These are phyloP conservation scores for Aspergillus carlsbadensis DNA, from an alignment of 495 filamentous ascomycete genomes.

Conservation along the genomic window DNA sequence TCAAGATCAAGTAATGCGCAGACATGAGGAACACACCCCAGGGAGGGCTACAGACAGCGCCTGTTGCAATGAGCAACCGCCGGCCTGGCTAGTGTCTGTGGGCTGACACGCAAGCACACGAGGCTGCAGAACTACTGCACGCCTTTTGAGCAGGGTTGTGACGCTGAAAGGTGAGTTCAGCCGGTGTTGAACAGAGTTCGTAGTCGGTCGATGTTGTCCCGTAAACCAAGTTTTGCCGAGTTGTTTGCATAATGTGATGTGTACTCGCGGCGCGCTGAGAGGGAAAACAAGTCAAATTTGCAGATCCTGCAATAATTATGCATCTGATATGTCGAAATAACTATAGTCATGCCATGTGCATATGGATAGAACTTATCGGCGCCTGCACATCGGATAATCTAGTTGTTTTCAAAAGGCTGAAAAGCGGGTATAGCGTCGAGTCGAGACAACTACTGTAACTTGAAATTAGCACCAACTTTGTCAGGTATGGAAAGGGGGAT, in stretches of 20 bases:
- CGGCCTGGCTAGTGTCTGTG: no score
- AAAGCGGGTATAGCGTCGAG: constrained; percentile 13
- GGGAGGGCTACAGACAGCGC: no score
- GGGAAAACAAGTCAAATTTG: constrained; percentile 17
- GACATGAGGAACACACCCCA: no score
- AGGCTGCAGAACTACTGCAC: no score
- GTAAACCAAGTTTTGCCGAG: constrained; percentile 8
- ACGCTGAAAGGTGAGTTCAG: no score
- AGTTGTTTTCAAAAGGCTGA: constrained; percentile 18
- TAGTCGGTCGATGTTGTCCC: background rate
- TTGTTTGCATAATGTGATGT: constrained; percentile 15
- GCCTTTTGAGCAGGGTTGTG: background rate
- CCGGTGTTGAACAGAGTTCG: constrained; percentile 5
- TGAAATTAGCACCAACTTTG: constrained; percentile 1
- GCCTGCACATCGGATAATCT: constrained; percentile 23
- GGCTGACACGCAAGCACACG: no score
- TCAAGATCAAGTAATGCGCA: no score
- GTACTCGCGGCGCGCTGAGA: constrained; percentile 7
- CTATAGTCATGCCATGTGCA: constrained; percentile 17
- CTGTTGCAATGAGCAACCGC: no score
- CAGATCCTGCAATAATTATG: constrained; percentile 15
- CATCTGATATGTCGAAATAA: constrained; percentile 18
- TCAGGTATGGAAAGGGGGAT: constrained; percentile 5
- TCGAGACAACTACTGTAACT: background rate
- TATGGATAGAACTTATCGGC: constrained; percentile 7